phyloP scores from a whole-genome alignment of 1,284 basidiomycete species.

The Pholiota adiposa region DNA sequence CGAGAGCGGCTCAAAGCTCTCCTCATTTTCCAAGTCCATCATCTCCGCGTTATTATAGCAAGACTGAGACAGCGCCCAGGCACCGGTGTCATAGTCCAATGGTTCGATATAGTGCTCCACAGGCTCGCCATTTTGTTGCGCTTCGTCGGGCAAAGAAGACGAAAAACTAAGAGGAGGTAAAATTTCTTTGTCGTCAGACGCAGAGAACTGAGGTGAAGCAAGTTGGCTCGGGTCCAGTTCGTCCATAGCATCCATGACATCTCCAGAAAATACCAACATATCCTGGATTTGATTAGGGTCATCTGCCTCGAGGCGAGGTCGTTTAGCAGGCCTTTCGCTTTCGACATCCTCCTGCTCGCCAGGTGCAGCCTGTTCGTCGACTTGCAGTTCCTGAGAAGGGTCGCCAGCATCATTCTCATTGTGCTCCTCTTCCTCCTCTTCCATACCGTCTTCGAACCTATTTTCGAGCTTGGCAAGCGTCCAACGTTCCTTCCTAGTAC shows the following conservation, averaged over 20 bases:
- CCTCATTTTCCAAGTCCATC: background rate
- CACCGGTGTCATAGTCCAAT: background rate
- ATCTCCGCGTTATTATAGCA: background rate
- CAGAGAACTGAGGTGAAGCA: background rate
- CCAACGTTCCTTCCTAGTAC: slow-evolving; percentile 20
- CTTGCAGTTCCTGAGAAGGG: background rate
- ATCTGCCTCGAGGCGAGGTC: slow-evolving; percentile 12
- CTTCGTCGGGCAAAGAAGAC: slow-evolving; percentile 6
- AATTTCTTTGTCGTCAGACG: slow-evolving; percentile 23
- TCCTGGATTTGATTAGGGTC: background rate
- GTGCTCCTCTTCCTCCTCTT: background rate
- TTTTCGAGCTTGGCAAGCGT: slow-evolving; percentile 16
- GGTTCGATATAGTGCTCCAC: background rate
- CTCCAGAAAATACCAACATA: background rate
- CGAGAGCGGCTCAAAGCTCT: slow-evolving; percentile 15
- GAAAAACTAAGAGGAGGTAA: slow-evolving; percentile 22
- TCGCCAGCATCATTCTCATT: background rate
- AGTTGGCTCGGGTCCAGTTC: background rate
- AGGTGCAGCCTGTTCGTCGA: background rate
- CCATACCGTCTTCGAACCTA: background rate
- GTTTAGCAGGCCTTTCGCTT: slow-evolving; percentile 19
- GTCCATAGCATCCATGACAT: background rate
- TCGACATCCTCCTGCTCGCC: background rate
- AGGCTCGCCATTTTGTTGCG: background rate
- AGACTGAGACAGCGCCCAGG: background rate